Evolutionary conservation across 257 asterid genomes (phyloP), one percentile per base, ranked within the genome.

Genomic region (Haberlea rhodopensis): DNA sequence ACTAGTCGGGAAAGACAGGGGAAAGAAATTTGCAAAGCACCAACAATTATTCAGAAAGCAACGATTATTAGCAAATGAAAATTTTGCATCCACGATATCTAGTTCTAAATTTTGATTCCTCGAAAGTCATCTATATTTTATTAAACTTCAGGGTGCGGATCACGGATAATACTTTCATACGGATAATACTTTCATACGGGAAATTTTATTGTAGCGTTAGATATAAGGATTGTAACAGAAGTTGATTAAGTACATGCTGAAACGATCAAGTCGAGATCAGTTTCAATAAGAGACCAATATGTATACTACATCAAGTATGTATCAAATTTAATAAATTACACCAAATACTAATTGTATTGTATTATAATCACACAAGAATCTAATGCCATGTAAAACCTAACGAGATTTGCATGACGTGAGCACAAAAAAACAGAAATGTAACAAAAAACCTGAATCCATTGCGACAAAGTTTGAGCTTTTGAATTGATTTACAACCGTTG

Each of bases 371-470:
- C 3, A 37, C 46, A 32, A 49, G 27, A 43, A 49, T 59, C 18
- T 8, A 52, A 63, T 5, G 49, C 49, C 49, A 40, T 3, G 19
- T 40, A 11, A 40, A 15, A 40, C 49, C 49, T 1, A 40, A 40
- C 0, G 6, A 40, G 19, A 40, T 11, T 10, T 37, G 46, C n/a
- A 58, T 8, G 52, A 46, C 40, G 19, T 58, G 32, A 48, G 59
- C 57, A n/a, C 37, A 15, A 13, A 40, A 57, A 69, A 65, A 24
- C 0, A 51, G 25, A 28, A n/a, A 62, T 20, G 9, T 20, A 19
- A 66, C 28, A 61, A 22, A n/a, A 45, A 74, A 90, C 97, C 97
- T 90, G 89, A 91, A 86, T 60, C 70, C 66, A 61, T 78, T 84
- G 74, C 89, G 81, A 46, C 79, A 67, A 67, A 88, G 75, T 75